Conservation (phyloP, 2,329 filamentous ascomycete species). For the Grosmannia huntii region DNA sequence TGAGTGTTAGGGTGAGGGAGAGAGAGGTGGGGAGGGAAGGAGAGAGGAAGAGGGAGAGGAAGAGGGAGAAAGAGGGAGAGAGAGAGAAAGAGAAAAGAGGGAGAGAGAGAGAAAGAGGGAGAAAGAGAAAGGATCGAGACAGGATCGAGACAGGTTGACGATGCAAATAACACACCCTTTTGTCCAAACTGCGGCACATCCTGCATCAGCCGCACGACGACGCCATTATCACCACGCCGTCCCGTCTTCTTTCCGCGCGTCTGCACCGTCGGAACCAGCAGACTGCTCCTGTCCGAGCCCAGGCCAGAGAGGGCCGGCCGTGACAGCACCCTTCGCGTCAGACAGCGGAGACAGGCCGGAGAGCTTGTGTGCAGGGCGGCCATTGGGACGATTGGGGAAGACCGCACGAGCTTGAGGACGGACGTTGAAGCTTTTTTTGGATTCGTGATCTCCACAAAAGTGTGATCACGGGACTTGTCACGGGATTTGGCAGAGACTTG, state of each 20-base stretch:
- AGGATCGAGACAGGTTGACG: no score
- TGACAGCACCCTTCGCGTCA: neutral
- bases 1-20: neutral
- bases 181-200: conserved; percentile 28
- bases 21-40: no score
- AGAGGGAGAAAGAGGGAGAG: neutral
- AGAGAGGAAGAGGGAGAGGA: neutral
- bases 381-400: neutral
- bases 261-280: neutral
- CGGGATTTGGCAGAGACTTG: no score
- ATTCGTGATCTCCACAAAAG: neutral
- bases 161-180: conserved; percentile 22
- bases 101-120: neutral
- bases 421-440: neutral
- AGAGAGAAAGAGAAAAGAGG: no score
- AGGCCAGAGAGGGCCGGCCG: neutral
- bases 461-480: no score
- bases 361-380: neutral
- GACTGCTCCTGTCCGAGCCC: neutral
- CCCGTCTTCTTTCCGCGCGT: conserved; percentile 23
- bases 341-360: conserved; percentile 9
- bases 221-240: conserved; percentile 25
- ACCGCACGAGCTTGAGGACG: neutral
- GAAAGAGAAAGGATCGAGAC: no score
- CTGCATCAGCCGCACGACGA: conserved; percentile 29